Evolutionary conservation across 345 rosid species (phyloP).

Genomic region (Angophora floribunda): DNA sequence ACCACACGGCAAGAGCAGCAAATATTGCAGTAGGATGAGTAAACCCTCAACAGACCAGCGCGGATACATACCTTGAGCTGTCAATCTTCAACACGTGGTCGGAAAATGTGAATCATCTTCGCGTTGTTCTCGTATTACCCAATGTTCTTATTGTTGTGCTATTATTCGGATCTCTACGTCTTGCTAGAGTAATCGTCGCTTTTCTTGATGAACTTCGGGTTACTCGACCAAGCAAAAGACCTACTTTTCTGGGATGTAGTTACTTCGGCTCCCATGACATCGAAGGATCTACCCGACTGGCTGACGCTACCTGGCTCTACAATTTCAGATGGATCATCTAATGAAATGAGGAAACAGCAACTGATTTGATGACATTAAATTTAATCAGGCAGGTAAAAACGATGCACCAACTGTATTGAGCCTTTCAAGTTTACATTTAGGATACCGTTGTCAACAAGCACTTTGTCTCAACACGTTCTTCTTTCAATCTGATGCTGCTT

Average conservation of each 20-base stretch:
- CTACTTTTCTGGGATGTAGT: neutral
- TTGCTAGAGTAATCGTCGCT: neutral
- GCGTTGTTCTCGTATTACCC: neutral
- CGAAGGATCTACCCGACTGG: neutral
- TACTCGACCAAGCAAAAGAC: neutral
- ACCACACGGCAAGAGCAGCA: neutral
- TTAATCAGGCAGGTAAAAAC: neutral
- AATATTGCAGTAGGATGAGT: neutral
- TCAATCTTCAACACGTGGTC: neutral
- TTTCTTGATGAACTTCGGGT: neutral
- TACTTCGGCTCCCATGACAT: neutral
- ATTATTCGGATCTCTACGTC: neutral
- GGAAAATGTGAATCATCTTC: neutral
- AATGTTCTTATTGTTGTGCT: neutral
- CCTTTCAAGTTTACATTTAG: neutral
- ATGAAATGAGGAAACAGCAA: neutral
- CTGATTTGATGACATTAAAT: neutral
- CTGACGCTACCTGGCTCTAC: neutral
- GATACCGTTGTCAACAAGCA: neutral
- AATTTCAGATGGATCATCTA: neutral
- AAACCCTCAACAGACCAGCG: neutral
- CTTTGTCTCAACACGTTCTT: neutral
- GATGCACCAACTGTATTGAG: neutral
- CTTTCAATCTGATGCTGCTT: neutral
- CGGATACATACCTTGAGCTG: neutral